These are phyloP conservation scores for Erythrophleum ivorense DNA, from an alignment of 331 rosid species.

Conservation along the genomic window DNA sequence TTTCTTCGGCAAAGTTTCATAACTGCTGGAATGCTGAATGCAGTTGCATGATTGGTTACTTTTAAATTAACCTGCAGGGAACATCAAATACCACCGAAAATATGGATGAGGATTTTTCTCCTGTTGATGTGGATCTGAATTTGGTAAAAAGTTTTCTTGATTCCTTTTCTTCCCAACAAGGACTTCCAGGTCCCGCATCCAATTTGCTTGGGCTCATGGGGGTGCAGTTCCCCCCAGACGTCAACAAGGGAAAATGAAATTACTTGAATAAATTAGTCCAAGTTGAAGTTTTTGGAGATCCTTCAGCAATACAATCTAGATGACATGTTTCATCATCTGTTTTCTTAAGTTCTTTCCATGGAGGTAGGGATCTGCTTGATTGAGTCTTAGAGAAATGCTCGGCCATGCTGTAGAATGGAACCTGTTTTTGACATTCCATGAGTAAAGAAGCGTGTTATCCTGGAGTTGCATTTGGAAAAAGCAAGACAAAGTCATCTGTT, in stretches of 20 bases:
- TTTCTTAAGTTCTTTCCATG: background rate
- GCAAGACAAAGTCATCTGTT: constrained; percentile 3
- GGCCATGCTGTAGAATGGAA: constrained; percentile 1
- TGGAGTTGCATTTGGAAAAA: constrained; percentile 25
- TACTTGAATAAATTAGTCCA: background rate
- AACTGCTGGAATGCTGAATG: constrained; percentile 21
- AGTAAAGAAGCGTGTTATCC: constrained; percentile 26
- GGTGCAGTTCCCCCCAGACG: constrained; percentile 73
- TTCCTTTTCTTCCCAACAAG: constrained; percentile 95
- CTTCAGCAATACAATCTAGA: constrained; percentile 19
- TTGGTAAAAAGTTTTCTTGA: constrained; percentile 90
- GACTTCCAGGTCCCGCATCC: constrained; percentile 99
- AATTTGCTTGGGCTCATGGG: constrained; percentile 97
- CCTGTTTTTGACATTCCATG: constrained; percentile 9
- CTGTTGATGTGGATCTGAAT: constrained; percentile 92
- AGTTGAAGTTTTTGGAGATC: background rate
- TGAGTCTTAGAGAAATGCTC: constrained; percentile 17
- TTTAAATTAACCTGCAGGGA: constrained; percentile 58
- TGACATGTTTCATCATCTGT: constrained; percentile 14
- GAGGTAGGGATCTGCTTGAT: constrained; percentile 23
- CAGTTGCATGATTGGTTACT: constrained; percentile 19
- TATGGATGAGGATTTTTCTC: constrained; percentile 86
- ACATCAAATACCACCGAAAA: constrained; percentile 56
- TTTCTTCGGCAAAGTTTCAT: constrained; percentile 4
- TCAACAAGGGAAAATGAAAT: constrained; percentile 63